These are phyloP conservation scores for Ceratocystis colombiana DNA, from an alignment of 2,329 filamentous ascomycete species.

Conservation along the genomic window DNA sequence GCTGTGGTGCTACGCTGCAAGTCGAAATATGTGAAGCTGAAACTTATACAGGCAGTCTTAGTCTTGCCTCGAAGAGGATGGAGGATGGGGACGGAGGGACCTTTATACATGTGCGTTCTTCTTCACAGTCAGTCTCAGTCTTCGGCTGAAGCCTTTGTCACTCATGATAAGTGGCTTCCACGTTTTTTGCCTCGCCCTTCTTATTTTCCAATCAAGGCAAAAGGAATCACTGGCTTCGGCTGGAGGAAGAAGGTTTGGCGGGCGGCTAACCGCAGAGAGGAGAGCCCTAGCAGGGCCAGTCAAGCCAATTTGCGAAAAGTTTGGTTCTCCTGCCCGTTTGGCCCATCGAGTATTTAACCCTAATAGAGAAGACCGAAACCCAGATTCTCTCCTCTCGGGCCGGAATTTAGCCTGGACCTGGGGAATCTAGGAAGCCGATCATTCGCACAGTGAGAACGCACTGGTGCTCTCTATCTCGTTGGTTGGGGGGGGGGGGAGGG, in stretches of 20 bases:
- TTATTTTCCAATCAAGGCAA: background rate
- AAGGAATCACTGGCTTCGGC: conserved; percentile 1
- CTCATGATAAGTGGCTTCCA: conserved; percentile 3
- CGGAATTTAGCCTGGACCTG: background rate
- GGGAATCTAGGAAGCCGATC: background rate
- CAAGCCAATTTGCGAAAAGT: too few relatives aligned
- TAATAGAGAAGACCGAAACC: background rate
- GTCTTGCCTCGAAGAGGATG: background rate
- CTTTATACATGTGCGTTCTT: background rate
- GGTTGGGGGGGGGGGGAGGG: background rate
- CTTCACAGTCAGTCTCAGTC: background rate
- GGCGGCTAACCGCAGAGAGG: background rate
- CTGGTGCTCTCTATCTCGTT: background rate
- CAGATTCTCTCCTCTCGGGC: background rate
- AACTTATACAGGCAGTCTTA: background rate
- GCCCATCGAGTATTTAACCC: background rate
- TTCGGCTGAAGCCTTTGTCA: background rate
- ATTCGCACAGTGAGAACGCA: background rate
- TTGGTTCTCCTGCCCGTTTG: background rate
- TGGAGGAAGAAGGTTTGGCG: background rate
- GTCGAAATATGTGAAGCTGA: background rate
- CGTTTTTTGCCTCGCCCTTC: conserved; percentile 1
- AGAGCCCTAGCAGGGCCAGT: too few relatives aligned
- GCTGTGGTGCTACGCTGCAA: conserved; percentile 7
- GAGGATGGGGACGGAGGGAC: background rate